Evolutionary conservation across 176 grass and related monocot genomes (phyloP).

Genomic region (Aegilops longissima): DNA sequence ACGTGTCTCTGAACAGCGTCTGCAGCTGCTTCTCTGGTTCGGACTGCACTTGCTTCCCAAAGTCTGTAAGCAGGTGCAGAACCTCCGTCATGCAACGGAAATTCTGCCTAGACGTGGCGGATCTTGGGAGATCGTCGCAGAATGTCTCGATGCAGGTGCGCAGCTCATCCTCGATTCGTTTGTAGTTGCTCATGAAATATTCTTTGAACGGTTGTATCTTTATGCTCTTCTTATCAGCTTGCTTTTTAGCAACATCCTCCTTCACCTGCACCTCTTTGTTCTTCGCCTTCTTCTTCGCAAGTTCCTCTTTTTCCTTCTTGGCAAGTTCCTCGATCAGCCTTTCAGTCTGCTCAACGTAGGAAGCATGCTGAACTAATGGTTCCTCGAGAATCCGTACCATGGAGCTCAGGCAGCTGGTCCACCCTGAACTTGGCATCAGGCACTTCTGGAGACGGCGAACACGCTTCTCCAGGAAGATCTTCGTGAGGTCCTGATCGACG

Average conservation of each 20-base stretch:
- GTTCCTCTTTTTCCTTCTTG: neutral
- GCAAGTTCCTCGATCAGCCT: neutral
- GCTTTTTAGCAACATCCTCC: neutral
- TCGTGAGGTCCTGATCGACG: neutral
- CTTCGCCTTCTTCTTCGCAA: neutral
- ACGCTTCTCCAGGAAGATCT: constrained; percentile 58
- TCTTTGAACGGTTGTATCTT: constrained; percentile 23
- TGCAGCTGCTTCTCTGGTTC: constrained; percentile 8
- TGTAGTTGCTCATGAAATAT: constrained; percentile 22
- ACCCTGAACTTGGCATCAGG: constrained; percentile 41
- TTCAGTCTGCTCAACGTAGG: neutral
- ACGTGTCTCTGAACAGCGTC: neutral
- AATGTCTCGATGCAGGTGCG: constrained; percentile 21
- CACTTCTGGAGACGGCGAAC: constrained; percentile 26
- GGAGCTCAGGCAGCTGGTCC: constrained; percentile 37
- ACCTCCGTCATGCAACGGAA: constrained; percentile 8
- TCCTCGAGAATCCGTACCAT: constrained; percentile 47
- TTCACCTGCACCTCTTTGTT: neutral
- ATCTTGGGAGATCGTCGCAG: constrained; percentile 41
- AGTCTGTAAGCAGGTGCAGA: neutral
- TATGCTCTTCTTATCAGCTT: neutral
- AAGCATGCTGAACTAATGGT: constrained; percentile 32
- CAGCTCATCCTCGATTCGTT: neutral
- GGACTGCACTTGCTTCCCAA: neutral
- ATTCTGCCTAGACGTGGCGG: constrained; percentile 11